Evolutionary conservation across 352 stramenopile species (phyloP), one percentile per base, ranked within the genome.

Genomic region (Phytopythium vexans): DNA sequence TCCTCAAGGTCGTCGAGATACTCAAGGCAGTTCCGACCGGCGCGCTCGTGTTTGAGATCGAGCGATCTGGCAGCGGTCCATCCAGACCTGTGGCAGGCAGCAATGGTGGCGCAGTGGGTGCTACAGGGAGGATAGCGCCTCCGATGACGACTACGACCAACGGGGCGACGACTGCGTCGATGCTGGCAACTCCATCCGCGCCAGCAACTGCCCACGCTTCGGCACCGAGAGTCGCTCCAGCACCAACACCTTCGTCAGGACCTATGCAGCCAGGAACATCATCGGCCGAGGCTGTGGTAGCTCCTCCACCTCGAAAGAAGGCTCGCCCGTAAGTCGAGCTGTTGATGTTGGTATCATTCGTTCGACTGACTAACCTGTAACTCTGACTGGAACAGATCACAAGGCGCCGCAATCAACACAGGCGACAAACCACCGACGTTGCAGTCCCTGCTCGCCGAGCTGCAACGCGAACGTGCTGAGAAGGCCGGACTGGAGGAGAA

Each of bases 401-500:
- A 10, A 43, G 39, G 39, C 8, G n/a, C 39, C 11, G 21, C 39
- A 15, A 12, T 15, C 21, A 15, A 7, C n/a, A 4, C 21, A 6
- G 12, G 44, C 14, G 40, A 53, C n/a, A 53, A 53, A 37, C 36
- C 15, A 6, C 47, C 48, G 36, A 76, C 71, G 56, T 43, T 90
- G 11, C 84, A 72, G 35, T 64, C 69, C 27, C 55, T 91, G 15
- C 56, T 77, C 21, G 44, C 79, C 7, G 81, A 90, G 38, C 38
- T 93, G 4, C 76, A 85, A 62, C 80, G 77, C 37, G 76, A 86
- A 49, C 63, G 64, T 1, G 59, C 67, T 2, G 74, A 87, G 53
- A 82, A 80, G 35, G 45, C 50, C 38, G 60, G 48, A 11, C 56
- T 93, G 1, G 77, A 87, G 41, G 74, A 86, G 34, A 90, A 88